Conservation (phyloP, 2,329 filamentous ascomycete genomes). For the Fusarium burgessii region DNA sequence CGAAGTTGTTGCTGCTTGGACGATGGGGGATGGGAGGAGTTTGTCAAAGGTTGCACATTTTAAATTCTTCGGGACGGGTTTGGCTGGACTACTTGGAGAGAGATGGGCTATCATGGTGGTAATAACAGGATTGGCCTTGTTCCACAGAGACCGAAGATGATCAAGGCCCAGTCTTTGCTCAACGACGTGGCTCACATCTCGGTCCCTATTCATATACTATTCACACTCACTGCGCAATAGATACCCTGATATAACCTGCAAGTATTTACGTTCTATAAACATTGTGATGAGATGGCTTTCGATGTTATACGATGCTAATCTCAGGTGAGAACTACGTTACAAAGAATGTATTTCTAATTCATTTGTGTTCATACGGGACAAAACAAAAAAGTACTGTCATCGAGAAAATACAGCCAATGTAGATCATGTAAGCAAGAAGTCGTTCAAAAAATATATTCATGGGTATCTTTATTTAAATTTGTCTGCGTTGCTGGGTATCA, state of each 20-base stretch:
- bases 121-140: constrained; percentile 34
- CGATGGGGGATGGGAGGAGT: constrained; percentile 17
- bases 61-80: constrained; percentile 39
- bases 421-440: background rate
- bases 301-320: background rate
- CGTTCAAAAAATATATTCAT: background rate
- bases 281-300: background rate
- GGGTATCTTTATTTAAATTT: constrained; percentile 57
- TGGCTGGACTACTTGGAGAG: constrained; percentile 41
- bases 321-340: background rate
- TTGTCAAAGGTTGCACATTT: constrained; percentile 40
- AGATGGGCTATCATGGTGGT: constrained; percentile 46
- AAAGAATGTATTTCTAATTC: background rate
- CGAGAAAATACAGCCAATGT: background rate
- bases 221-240: background rate
- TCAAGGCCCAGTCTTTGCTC: background rate
- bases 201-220: background rate
- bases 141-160: constrained; percentile 22
- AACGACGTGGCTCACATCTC: background rate
- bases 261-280: background rate
- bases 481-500: constrained; percentile 73
- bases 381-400: background rate
- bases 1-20: constrained; percentile 44
- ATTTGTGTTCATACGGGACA: background rate
- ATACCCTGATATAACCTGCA: background rate